Evolutionary conservation across 768 basidiomycete species (phyloP).

Genomic region (Collybiopsis confluens): DNA sequence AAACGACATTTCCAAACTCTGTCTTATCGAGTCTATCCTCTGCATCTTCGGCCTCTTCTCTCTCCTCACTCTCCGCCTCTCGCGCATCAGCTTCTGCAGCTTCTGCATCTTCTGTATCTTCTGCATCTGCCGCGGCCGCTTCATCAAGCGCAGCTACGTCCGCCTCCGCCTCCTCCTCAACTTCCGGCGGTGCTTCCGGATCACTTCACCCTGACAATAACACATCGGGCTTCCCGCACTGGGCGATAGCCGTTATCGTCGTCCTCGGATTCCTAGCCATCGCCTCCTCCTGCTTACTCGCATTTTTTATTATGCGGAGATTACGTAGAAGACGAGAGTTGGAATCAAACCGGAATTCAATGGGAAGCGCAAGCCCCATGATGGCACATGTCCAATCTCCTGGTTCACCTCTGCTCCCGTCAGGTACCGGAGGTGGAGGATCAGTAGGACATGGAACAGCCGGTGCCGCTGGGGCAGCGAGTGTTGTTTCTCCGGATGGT

Average conservation of each 20-base stretch:
- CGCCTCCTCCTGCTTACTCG: slow-evolving; percentile 59
- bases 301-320: slow-evolving; percentile 71
- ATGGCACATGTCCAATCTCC: slow-evolving; percentile 56
- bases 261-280: slow-evolving; percentile 84
- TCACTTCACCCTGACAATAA: no score
- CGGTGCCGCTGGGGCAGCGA: slow-evolving; percentile 27
- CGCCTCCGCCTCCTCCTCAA: slow-evolving; percentile 13
- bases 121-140: slow-evolving; percentile 35
- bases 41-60: slow-evolving; percentile 28
- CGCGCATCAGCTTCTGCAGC: slow-evolving; percentile 31
- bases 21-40: slow-evolving; percentile 52
- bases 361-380: slow-evolving; percentile 81
- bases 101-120: slow-evolving; percentile 34
- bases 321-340: slow-evolving; percentile 47
- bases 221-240: slow-evolving; percentile 59
- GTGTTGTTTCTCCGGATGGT: slow-evolving; percentile 60
- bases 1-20: slow-evolving; percentile 73
- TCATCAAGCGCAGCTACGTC: slow-evolving; percentile 21
- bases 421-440: slow-evolving; percentile 28
- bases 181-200: slow-evolving; percentile 21
- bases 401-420: slow-evolving; percentile 44
- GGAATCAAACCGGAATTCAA: slow-evolving; percentile 63
- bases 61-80: slow-evolving; percentile 39
- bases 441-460: slow-evolving; percentile 22
- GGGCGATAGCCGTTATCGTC: slow-evolving; percentile 90